These are phyloP conservation scores for Cystobasidium pallidum DNA, from an alignment of 1,284 basidiomycete species.

Conservation along the genomic window DNA sequence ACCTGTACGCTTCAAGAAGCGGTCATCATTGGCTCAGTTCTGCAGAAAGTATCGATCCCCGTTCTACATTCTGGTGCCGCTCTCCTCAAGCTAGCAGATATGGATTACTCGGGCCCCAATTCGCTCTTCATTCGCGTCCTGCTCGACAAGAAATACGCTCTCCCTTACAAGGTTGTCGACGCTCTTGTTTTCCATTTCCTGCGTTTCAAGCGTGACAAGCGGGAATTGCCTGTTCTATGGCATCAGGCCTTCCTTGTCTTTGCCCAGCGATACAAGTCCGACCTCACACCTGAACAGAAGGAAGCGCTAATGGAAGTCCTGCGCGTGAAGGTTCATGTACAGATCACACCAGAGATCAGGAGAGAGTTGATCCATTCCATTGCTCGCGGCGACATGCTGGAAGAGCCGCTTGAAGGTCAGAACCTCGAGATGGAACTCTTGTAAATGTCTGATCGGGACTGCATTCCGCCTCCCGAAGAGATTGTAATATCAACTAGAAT, in stretches of 20 bases:
- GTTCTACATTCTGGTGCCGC: slow-evolving; percentile 96
- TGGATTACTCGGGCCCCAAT: slow-evolving; percentile 95
- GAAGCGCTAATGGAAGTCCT: slow-evolving; percentile 94
- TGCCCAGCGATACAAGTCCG: slow-evolving; percentile 93
- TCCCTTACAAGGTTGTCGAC: slow-evolving; percentile 98
- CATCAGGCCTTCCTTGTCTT: slow-evolving; percentile 96
- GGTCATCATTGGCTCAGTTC: slow-evolving; percentile 87
- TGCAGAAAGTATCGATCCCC: slow-evolving; percentile 89
- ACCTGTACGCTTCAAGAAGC: slow-evolving; percentile 90
- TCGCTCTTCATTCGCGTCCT: slow-evolving; percentile 96
- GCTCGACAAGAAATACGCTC: slow-evolving; percentile 95
- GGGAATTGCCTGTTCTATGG: slow-evolving; percentile 91
- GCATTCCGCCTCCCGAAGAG: too few species aligned
- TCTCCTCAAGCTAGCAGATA: slow-evolving; percentile 85
- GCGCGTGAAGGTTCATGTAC: slow-evolving; percentile 80
- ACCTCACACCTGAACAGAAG: slow-evolving; percentile 96
- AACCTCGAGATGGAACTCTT: slow-evolving; percentile 49
- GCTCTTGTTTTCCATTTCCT: slow-evolving; percentile 98
- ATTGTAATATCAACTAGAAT: too few species aligned
- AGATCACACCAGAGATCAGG: slow-evolving; percentile 87
- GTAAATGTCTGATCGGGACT: slow-evolving; percentile 17
- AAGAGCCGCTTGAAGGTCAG: slow-evolving; percentile 42
- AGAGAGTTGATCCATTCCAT: slow-evolving; percentile 68
- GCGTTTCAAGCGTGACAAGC: slow-evolving; percentile 67
- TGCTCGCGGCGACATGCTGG: slow-evolving; percentile 59